Conservation (phyloP, 2,329 filamentous ascomycete genomes). For the Tolypocladium ovalisporum region DNA sequence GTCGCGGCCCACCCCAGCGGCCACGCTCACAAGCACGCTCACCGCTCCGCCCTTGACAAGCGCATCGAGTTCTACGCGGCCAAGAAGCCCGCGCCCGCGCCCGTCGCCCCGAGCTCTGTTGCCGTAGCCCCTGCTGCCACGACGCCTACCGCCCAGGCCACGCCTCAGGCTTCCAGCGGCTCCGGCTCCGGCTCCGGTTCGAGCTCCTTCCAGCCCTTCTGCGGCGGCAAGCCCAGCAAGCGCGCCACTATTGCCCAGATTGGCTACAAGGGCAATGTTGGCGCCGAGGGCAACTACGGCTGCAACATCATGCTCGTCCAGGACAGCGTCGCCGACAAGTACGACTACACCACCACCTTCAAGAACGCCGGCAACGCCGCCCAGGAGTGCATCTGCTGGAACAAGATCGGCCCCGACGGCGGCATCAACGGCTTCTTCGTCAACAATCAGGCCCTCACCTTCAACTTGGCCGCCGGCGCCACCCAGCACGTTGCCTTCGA, state of each 20-base stretch:
- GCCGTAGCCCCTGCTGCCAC: conserved; percentile 4
- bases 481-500: conserved; percentile 33
- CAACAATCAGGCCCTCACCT: conserved; percentile 26
- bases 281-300: conserved; percentile 28
- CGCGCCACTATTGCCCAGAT: conserved; percentile 35
- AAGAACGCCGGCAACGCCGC: conserved; percentile 23
- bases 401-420: conserved; percentile 39
- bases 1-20: conserved; percentile 29
- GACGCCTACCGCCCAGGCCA: conserved; percentile 5
- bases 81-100: conserved; percentile 19
- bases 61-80: conserved; percentile 22
- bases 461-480: conserved; percentile 26
- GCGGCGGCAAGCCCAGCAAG: conserved; percentile 26
- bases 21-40: conserved; percentile 22
- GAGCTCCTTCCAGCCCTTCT: conserved; percentile 18
- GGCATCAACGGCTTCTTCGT: conserved; percentile 38
- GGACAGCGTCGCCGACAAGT: conserved; percentile 22
- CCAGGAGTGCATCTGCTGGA: conserved; percentile 32
- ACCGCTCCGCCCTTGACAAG: conserved; percentile 17
- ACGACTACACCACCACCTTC: conserved; percentile 33
- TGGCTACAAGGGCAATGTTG: conserved; percentile 35
- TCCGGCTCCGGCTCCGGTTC: conserved; percentile 7
- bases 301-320: conserved; percentile 41
- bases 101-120: conserved; percentile 1
- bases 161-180: conserved; percentile 2